phyloP scores from a whole-genome alignment of 768 basidiomycete species.

The Tricholoma sp. region DNA sequence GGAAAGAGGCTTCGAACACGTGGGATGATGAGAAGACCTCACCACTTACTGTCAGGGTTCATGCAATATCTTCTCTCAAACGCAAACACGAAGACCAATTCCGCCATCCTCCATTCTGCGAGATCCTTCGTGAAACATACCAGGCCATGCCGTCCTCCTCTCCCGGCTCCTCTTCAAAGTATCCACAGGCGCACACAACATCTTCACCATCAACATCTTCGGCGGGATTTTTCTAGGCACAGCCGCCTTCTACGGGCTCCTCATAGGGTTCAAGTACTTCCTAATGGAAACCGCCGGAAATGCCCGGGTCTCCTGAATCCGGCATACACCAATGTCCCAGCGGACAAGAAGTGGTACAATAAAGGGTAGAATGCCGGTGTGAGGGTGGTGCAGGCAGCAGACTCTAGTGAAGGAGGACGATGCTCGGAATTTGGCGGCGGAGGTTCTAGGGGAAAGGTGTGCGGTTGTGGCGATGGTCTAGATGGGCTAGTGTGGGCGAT shows the following conservation, averaged over 20 bases:
- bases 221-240: constrained; percentile 70
- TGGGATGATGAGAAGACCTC: too few species aligned
- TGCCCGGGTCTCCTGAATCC: background rate
- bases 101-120: too few species aligned
- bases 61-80: too few species aligned
- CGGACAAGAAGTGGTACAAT: constrained; percentile 62
- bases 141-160: too few species aligned
- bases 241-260: constrained; percentile 70
- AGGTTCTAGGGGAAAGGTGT: constrained; percentile 69
- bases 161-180: constrained; percentile 76
- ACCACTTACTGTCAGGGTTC: too few species aligned
- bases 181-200: constrained; percentile 62
- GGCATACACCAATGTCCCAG: too few species aligned
- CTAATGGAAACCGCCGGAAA: constrained; percentile 73
- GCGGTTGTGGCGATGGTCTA: constrained; percentile 75
- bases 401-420: constrained; percentile 96
- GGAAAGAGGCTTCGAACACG: too few species aligned
- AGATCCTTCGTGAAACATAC: too few species aligned
- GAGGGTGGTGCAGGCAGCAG: constrained; percentile 60
- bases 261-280: constrained; percentile 74
- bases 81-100: too few species aligned
- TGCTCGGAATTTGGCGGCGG: constrained; percentile 66
- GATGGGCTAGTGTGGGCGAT: constrained; percentile 86
- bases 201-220: constrained; percentile 57
- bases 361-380: constrained; percentile 50